Conservation (phyloP, 176 grass and related monocot species). For the Puya raimondii region DNA sequence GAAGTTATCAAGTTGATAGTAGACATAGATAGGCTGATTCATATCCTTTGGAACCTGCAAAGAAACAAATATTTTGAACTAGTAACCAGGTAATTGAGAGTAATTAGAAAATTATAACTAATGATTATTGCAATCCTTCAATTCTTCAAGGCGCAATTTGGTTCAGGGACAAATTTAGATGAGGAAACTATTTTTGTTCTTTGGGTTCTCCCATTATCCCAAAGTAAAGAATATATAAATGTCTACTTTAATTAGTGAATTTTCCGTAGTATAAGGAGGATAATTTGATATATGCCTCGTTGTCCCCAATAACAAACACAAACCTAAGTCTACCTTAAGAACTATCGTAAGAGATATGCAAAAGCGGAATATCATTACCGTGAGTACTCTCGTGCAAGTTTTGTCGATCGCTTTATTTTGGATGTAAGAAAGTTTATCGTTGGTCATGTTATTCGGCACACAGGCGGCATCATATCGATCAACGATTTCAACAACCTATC, state of each 20-base stretch:
- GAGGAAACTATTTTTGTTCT: too few relatives aligned
- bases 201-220: too few relatives aligned
- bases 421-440: conserved; percentile 71
- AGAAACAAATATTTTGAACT: conserved; percentile 1
- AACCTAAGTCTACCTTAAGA: neutral
- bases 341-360: neutral
- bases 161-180: too few relatives aligned
- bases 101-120: neutral
- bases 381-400: conserved; percentile 65
- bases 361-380: conserved; percentile 25
- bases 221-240: too few relatives aligned
- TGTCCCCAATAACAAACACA: neutral
- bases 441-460: conserved; percentile 38
- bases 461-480: conserved; percentile 67
- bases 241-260: too few relatives aligned
- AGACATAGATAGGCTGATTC: conserved; percentile 83
- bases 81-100: neutral
- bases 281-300: too few relatives aligned
- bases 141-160: neutral
- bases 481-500: conserved; percentile 86
- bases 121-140: neutral
- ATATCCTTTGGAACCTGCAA: conserved; percentile 74
- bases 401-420: conserved; percentile 36
- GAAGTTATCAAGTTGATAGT: conserved; percentile 97
- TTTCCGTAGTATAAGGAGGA: too few relatives aligned